Base-by-base conservation (phyloP, 106 monocot species). In the Dendrobium catenatum region DNA sequence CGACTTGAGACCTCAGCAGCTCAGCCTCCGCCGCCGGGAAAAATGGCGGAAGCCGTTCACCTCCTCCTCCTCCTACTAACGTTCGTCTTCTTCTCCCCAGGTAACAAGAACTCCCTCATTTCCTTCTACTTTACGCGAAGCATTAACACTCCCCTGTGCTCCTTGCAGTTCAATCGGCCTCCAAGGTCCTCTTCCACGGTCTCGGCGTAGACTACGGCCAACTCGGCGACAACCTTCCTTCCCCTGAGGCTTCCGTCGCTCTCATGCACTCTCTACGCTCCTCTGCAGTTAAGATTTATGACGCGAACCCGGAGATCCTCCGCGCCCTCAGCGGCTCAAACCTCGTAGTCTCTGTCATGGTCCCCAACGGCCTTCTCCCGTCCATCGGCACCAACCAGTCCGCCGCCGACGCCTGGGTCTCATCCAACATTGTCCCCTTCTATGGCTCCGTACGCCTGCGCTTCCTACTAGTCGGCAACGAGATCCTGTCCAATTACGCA, bases 381-480 rank as follows among this genome's bases (percentile, higher is more conserved):
- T 68, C 80, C 84, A 41, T 91, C 79, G 88, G 91, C 87, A 31
- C 84, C 78, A 93, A 93, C 82, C 80, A 73, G 33, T 87, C 91
- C 77, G 67, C 81, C 79, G 88, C 93, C 79, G 86, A 88, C 78
- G 49, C 9, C 64, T 95, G 99, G 99, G 72, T 99, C 74, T 17
- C 29, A 55, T 4, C 86, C 73, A 88, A 93, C 84, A 78, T 99
- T 82, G 81, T 86, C 80, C 95, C 95, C 46, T 91, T 88, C 87
- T 76, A 68, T 75, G 75, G 83, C 64, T 24, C 29, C 20, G 59
- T 87, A 80, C 85, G 84, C 73, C 68, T 99, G 84, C 89, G 89
- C 61, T 91, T 84, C 88, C 93, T 99, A 84, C 90, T 99, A 86
- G 98, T 95, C 79, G 95, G 98, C 18, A 99, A 99, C 89, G 98